These are phyloP conservation scores for Vicia sativa DNA, from an alignment of 306 rosid genomes.

Conservation along the genomic window DNA sequence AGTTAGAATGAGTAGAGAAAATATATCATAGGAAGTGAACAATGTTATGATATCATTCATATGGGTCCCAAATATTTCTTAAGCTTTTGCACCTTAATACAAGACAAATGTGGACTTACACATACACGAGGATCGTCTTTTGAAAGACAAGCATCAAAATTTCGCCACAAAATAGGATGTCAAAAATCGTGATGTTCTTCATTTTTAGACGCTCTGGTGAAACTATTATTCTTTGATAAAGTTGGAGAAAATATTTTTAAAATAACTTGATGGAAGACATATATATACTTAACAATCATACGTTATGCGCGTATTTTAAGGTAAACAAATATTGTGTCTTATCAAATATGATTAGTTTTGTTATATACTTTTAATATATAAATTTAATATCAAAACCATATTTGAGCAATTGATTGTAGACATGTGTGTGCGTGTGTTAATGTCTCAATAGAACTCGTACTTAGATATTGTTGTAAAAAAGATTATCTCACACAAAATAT, in stretches of 20 bases:
- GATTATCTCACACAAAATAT: too few relatives aligned
- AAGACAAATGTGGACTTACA: not conserved
- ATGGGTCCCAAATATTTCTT: not conserved
- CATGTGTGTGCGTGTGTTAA: too few relatives aligned
- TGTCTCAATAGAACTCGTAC: too few relatives aligned
- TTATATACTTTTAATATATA: too few relatives aligned
- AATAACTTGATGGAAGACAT: not conserved
- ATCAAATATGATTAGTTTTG: too few relatives aligned
- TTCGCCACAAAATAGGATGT: not conserved
- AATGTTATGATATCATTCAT: not conserved
- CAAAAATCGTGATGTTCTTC: not conserved
- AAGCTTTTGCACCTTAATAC: not conserved
- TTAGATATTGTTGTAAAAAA: too few relatives aligned
- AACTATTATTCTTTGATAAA: too few relatives aligned
- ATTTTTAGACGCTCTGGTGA: not conserved
- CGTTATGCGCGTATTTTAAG: not conserved
- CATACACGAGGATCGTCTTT: not conserved
- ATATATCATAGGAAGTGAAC: not conserved
- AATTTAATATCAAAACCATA: too few relatives aligned
- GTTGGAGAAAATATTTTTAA: too few relatives aligned
- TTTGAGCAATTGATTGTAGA: too few relatives aligned
- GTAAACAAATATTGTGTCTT: not conserved
- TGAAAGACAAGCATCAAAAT: not conserved
- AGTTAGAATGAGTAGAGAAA: not conserved
- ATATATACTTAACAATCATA: not conserved